These are phyloP conservation scores for Lavandula angustifolia DNA, from an alignment of 257 asterid genomes.

Conservation along the genomic window DNA sequence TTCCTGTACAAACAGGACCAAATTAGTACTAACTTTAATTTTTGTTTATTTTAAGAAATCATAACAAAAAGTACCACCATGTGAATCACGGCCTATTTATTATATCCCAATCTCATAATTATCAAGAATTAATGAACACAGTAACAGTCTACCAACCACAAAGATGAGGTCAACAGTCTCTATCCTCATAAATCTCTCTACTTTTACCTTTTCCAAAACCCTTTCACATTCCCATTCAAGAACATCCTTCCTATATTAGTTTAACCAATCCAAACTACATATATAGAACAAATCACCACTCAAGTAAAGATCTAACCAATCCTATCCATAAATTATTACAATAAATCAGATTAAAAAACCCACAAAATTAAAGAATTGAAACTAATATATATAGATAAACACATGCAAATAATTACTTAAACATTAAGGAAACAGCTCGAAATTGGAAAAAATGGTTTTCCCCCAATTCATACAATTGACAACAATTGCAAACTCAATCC, in stretches of 20 bases:
- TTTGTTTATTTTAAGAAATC: background rate
- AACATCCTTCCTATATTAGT: background rate
- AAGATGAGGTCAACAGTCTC: constrained; percentile 36
- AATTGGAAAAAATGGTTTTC: background rate
- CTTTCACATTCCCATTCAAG: background rate
- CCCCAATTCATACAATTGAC: constrained; percentile 13
- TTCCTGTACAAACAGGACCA: constrained; percentile 38
- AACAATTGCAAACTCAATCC: background rate
- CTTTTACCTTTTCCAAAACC: constrained; percentile 8
- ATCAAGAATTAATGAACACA: constrained; percentile 34
- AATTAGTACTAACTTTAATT: background rate
- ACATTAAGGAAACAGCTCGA: background rate
- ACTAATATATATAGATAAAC: background rate
- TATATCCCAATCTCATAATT: constrained; percentile 21
- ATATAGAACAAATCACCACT: constrained; percentile 16
- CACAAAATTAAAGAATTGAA: background rate
- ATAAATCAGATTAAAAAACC: constrained; percentile 1
- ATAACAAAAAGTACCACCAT: constrained; percentile 40
- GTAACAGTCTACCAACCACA: constrained; percentile 39
- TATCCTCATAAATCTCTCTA: constrained; percentile 10
- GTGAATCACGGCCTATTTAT: constrained; percentile 30
- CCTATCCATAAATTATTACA: constrained; percentile 4
- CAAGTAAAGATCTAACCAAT: background rate
- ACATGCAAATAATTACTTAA: background rate
- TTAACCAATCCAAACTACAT: background rate